These are phyloP conservation scores for Lachancea waltii DNA, from an alignment of 805 yeast species.

Conservation along the genomic window DNA sequence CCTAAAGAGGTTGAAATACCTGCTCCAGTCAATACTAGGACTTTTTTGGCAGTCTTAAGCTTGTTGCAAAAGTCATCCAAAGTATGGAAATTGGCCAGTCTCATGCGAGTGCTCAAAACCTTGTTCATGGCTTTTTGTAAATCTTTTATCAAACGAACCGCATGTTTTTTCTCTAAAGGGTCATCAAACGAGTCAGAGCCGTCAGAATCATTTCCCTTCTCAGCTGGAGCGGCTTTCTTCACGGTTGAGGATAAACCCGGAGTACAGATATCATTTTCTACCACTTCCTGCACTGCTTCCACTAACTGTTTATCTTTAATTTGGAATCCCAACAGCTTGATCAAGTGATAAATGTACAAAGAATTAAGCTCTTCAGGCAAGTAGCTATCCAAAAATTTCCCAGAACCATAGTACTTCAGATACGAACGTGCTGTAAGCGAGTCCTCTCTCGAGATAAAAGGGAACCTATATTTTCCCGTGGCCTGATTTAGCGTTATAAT, in stretches of 20 bases:
- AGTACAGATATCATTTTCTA: conserved; percentile 13
- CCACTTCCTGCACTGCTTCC: conserved; percentile 23
- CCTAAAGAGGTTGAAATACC: conserved; percentile 88
- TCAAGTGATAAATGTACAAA: conserved; percentile 49
- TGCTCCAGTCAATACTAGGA: conserved; percentile 83
- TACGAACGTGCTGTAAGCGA: conserved; percentile 43
- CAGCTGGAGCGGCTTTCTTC: not conserved
- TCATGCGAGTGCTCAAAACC: conserved; percentile 49
- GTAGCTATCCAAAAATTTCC: conserved; percentile 52
- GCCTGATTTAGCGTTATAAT: conserved; percentile 23
- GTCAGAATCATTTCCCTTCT: conserved; percentile 13
- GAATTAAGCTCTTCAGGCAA: conserved; percentile 56
- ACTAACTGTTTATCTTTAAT: conserved; percentile 33
- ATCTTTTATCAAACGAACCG: conserved; percentile 43
- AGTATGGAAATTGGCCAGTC: conserved; percentile 48
- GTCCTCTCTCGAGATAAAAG: conserved; percentile 37
- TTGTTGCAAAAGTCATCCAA: conserved; percentile 52
- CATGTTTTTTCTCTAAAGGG: conserved; percentile 39
- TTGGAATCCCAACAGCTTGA: conserved; percentile 59
- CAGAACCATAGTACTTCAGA: conserved; percentile 55
- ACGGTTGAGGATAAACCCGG: conserved; percentile 7
- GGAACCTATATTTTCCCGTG: conserved; percentile 32
- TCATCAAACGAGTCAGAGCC: conserved; percentile 23
- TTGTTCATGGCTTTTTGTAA: conserved; percentile 60
- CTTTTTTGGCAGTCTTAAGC: conserved; percentile 48